These are phyloP conservation scores for Aspergillus funiculosus DNA, from an alignment of 495 filamentous ascomycete genomes.

Conservation along the genomic window DNA sequence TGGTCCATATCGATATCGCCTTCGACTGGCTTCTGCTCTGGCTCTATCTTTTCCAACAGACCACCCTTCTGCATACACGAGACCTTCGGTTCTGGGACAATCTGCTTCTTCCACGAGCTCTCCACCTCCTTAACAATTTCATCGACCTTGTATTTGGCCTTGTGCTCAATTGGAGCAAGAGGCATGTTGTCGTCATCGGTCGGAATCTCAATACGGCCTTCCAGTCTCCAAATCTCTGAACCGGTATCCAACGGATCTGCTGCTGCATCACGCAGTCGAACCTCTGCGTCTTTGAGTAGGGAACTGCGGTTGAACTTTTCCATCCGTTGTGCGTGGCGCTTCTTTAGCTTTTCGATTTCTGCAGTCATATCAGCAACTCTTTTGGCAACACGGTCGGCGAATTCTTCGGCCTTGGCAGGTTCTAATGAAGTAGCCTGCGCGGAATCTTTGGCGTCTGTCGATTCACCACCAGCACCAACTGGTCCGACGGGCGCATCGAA, in stretches of 20 bases:
- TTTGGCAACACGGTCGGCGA: conserved; percentile 64
- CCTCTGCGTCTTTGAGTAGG: conserved; percentile 57
- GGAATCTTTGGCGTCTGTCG: conserved; percentile 37
- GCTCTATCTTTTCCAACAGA: conserved; percentile 55
- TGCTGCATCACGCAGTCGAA: conserved; percentile 46
- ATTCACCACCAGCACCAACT: conserved; percentile 26
- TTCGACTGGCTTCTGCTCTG: conserved; percentile 45
- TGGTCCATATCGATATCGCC: conserved; percentile 63
- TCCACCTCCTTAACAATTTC: conserved; percentile 57
- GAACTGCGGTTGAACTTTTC: conserved; percentile 64
- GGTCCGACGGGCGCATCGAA: conserved; percentile 52
- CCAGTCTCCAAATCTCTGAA: conserved; percentile 57
- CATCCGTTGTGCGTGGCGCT: conserved; percentile 66
- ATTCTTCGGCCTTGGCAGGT: conserved; percentile 63
- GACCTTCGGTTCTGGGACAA: conserved; percentile 54
- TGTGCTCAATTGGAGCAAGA: conserved; percentile 33
- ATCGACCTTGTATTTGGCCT: conserved; percentile 50
- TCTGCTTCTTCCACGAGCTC: conserved; percentile 48
- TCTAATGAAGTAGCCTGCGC: conserved; percentile 57
- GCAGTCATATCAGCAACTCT: conserved; percentile 59
- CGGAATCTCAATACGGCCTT: conserved; percentile 47
- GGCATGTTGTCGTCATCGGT: conserved; percentile 47
- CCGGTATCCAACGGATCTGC: conserved; percentile 48
- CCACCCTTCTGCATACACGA: conserved; percentile 67
- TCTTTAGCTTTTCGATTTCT: conserved; percentile 78